A percentile compares a stretch with the other conserved stretches of the same genome.
phyloP scores from a whole-genome alignment of 2,329 filamentous ascomycete species.

The Xylaria sp. region DNA sequence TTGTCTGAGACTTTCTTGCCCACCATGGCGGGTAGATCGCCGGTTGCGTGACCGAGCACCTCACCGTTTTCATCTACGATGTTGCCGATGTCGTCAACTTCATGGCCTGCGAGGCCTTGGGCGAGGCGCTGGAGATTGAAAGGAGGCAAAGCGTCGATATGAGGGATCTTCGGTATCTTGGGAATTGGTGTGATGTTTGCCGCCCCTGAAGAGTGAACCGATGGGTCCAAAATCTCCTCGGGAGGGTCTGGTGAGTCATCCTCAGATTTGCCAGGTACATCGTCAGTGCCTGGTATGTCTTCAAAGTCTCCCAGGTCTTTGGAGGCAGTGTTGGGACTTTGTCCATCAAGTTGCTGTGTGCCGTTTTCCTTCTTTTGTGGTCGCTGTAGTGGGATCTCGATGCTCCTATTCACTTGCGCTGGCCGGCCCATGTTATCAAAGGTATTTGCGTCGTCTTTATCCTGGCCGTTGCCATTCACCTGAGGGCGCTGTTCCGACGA shows the following conservation, averaged over 20 bases:
- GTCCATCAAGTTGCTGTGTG: slow-evolving; percentile 20
- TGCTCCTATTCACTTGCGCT: slow-evolving; percentile 38
- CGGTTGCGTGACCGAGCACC: slow-evolving; percentile 58
- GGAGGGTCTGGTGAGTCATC: slow-evolving; percentile 41
- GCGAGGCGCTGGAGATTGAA: slow-evolving; percentile 44
- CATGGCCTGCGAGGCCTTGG: slow-evolving; percentile 52
- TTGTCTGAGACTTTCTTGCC: slow-evolving; percentile 52
- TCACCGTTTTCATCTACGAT: slow-evolving; percentile 56
- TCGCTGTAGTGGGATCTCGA: slow-evolving; percentile 42
- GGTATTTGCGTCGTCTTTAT: slow-evolving; percentile 20
- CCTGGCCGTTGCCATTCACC: neutral
- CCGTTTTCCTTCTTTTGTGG: slow-evolving; percentile 29
- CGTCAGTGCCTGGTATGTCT: slow-evolving; percentile 34
- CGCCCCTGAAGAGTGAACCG: slow-evolving; percentile 42
- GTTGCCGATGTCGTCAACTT: slow-evolving; percentile 61
- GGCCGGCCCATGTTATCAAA: slow-evolving; percentile 43
- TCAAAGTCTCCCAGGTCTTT: slow-evolving; percentile 32
- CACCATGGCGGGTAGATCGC: slow-evolving; percentile 61
- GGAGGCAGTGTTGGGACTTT: slow-evolving; percentile 17
- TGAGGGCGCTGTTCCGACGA: neutral
- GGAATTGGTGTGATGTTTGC: slow-evolving; percentile 50
- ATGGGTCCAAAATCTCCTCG: slow-evolving; percentile 43
- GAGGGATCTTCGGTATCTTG: slow-evolving; percentile 50
- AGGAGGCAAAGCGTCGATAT: slow-evolving; percentile 44
- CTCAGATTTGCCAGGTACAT: slow-evolving; percentile 32